phyloP scores from a whole-genome alignment of 495 filamentous ascomycete genomes.

The Hypoxylon fuscum region DNA sequence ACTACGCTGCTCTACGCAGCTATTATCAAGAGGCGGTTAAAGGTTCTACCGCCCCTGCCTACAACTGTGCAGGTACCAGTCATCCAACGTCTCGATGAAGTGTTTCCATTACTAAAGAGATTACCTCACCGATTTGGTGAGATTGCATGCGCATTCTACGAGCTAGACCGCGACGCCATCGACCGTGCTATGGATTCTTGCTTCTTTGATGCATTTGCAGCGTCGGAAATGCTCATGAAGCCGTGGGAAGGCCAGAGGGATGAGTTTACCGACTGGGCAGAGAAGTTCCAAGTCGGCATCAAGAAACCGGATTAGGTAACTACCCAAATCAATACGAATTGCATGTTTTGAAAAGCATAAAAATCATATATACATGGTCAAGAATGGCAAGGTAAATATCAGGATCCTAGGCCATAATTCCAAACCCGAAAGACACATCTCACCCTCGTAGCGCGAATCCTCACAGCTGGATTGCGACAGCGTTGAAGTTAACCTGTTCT shows the following conservation, averaged over 20 bases:
- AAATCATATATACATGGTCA: constrained; percentile 15
- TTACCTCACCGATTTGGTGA: constrained; percentile 53
- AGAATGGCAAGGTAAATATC: too few relatives aligned
- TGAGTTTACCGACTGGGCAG: constrained; percentile 59
- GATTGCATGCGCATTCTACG: constrained; percentile 57
- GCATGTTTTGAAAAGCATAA: constrained; percentile 11
- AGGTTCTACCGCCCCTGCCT: constrained; percentile 56
- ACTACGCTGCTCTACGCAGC: constrained; percentile 68
- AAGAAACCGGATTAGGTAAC: constrained; percentile 50
- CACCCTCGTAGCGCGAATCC: not conserved
- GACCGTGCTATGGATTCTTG: constrained; percentile 58
- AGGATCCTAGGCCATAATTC: too few relatives aligned
- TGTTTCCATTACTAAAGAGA: constrained; percentile 50
- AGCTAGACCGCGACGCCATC: constrained; percentile 57
- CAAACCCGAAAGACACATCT: too few relatives aligned
- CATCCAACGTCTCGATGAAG: constrained; percentile 54
- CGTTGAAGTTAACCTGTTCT: constrained; percentile 54
- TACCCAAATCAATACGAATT: constrained; percentile 1
- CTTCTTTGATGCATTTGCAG: constrained; percentile 58
- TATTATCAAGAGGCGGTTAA: constrained; percentile 67
- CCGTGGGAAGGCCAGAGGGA: constrained; percentile 56
- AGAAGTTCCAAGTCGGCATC: constrained; percentile 58
- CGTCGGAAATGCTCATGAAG: constrained; percentile 53
- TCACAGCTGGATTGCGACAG: constrained; percentile 50
- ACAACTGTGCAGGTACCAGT: constrained; percentile 36